Base-by-base conservation (phyloP, 768 basidiomycete genomes). In the Rhodosporidiobolus sp. region DNA sequence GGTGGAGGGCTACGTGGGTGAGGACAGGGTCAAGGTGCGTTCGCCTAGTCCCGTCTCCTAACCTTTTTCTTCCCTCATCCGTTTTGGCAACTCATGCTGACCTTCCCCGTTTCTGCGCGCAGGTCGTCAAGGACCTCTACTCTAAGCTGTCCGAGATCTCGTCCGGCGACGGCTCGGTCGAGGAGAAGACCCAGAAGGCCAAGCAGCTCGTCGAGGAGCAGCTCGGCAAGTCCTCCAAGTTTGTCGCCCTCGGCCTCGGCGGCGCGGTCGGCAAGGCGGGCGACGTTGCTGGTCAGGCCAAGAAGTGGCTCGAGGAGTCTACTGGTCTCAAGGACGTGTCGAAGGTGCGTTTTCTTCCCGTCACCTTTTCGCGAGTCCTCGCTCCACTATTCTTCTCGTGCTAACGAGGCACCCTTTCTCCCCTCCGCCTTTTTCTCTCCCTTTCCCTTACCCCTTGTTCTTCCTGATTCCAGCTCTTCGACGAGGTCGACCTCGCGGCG, bases 11-110 rank as follows among this genome's bases (percentile, higher is more conserved):
- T 67, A 70, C 28, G 73, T 79, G n/a, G 78, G 78, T 24, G 73
- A 77, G 68, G 78, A 79, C 63, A 65, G 75, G 22, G 69, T 77
- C 48, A 75, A 77, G 73, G 75, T 75, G 58, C 43, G 70, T 35
- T n/a, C n/a, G n/a, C n/a, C n/a, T n/a, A n/a, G 14, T 17, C 11
- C 4, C 2, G 5, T 48, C 38, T 62, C 32, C 20, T 30, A 19
- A n/a, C 38, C 30, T 30, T 5, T 11, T 12, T 22, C 2, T 19
- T 19, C 45, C 24, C 2, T 26, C 4, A 0, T 10, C 16, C n/a
- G n/a, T n/a, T n/a, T n/a, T n/a, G n/a, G n/a, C n/a, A n/a, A n/a
- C n/a, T n/a, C 24, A 7, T 7, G 10, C 48, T 45, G 34, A 34
- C 58, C 14, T 16, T 5, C 32, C 26, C 10, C 6, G 22, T 12